Evolutionary conservation across 768 basidiomycete species (phyloP).

Genomic region (Russula vinacea): DNA sequence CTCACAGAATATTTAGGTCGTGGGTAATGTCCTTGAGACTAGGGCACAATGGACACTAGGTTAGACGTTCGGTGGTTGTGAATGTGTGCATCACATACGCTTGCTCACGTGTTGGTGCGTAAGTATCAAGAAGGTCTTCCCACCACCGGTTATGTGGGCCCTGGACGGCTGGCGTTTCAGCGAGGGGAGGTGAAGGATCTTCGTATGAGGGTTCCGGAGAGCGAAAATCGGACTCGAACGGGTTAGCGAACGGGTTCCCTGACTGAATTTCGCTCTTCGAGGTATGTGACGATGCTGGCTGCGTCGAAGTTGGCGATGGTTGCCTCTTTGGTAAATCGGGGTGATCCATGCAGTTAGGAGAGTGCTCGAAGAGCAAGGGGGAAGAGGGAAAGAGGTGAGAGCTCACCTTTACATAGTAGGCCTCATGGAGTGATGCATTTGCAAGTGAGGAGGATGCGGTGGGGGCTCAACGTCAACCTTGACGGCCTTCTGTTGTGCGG

Average conservation of each 20-base stretch:
- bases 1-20: conserved; percentile 55
- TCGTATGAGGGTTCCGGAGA: conserved; percentile 22
- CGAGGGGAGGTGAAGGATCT: conserved; percentile 22
- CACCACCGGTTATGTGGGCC: conserved; percentile 46
- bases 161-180: conserved; percentile 35
- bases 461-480: conserved; percentile 18
- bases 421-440: conserved; percentile 14
- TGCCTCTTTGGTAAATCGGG: conserved; percentile 23
- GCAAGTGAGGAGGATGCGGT: conserved; percentile 10
- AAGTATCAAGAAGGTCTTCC: conserved; percentile 47
- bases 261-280: conserved; percentile 24
- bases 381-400: background rate
- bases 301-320: conserved; percentile 16
- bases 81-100: conserved; percentile 38
- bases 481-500: conserved; percentile 11
- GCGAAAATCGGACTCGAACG: conserved; percentile 29
- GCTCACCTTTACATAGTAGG: conserved; percentile 27
- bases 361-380: conserved; percentile 1
- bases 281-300: conserved; percentile 22
- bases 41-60: conserved; percentile 11
- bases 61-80: conserved; percentile 2
- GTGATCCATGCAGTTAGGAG: conserved; percentile 2
- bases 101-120: conserved; percentile 42
- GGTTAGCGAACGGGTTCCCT: conserved; percentile 35
- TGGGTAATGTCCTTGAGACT: conserved; percentile 50